Conservation (phyloP, 805 yeast species). For the Myxozyma melibiosi region DNA sequence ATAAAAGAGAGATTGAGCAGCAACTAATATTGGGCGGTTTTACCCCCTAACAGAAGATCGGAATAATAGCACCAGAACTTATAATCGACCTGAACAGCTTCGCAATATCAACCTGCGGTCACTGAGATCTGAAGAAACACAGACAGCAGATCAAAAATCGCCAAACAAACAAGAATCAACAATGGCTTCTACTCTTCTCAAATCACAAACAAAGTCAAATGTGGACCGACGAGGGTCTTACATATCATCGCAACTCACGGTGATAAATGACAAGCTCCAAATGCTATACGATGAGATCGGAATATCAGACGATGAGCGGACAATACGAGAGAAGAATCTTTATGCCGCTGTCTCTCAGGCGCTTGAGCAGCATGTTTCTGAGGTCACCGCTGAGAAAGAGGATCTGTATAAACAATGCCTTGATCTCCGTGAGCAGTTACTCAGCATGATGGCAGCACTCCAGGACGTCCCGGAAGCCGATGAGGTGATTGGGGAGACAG, state of each 20-base stretch:
- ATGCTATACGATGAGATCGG: conserved; percentile 37
- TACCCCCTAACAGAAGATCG: no score
- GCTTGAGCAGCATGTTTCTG: conserved; percentile 38
- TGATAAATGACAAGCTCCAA: conserved; percentile 37
- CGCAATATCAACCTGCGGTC: no score
- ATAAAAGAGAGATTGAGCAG: no score
- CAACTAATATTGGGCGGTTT: no score
- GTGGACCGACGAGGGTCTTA: conserved; percentile 35
- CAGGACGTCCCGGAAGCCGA: conserved; percentile 27
- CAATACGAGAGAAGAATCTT: conserved; percentile 36
- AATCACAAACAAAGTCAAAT: not conserved
- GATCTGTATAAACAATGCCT: conserved; percentile 32
- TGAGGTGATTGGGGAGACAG: conserved; percentile 9
- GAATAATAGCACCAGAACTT: no score
- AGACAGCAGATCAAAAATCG: not conserved
- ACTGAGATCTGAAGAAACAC: not conserved
- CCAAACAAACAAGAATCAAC: no score
- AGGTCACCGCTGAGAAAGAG: conserved; percentile 39
- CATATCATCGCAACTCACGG: conserved; percentile 36
- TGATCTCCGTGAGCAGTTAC: conserved; percentile 29
- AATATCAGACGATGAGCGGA: conserved; percentile 35
- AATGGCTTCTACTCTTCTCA: not conserved
- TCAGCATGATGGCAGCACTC: conserved; percentile 35
- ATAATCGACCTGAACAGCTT: no score
- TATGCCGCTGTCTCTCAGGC: conserved; percentile 37